These are phyloP conservation scores for Rhamnella rubrinervis DNA, from an alignment of 331 rosid species.

Conservation along the genomic window DNA sequence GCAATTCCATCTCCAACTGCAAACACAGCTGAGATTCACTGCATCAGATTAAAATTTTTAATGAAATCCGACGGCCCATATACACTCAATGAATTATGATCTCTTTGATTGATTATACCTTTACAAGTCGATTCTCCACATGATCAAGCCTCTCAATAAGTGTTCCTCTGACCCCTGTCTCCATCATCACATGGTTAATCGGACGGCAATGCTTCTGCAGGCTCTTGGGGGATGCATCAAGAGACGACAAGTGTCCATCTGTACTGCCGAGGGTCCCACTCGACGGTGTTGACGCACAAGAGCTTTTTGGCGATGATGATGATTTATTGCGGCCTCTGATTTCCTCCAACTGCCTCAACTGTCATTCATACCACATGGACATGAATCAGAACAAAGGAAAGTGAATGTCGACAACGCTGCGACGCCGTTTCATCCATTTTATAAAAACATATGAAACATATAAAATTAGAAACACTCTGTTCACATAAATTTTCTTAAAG, in stretches of 20 bases:
- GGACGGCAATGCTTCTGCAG: conserved; percentile 89
- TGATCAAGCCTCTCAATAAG: conserved; percentile 61
- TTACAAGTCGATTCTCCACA: conserved; percentile 63
- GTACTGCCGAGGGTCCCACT: conserved; percentile 48
- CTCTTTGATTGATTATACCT: conserved; percentile 28
- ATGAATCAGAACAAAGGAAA: not conserved
- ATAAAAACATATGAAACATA: no score
- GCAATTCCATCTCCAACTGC: conserved; percentile 49
- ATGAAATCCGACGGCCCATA: not conserved
- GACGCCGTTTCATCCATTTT: no score
- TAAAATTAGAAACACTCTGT: no score
- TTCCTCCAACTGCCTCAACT: conserved; percentile 73
- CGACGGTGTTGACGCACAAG: conserved; percentile 48
- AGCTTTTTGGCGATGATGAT: conserved; percentile 40
- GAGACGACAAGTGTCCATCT: conserved; percentile 54
- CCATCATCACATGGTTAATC: conserved; percentile 53
- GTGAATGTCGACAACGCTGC: no score
- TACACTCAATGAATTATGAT: not conserved
- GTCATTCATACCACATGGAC: not conserved
- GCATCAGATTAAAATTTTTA: conserved; percentile 1
- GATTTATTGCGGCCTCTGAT: conserved; percentile 51
- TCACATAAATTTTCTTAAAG: no score
- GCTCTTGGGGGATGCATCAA: conserved; percentile 57
- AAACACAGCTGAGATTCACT: conserved; percentile 33
- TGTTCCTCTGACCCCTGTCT: conserved; percentile 64